These are phyloP conservation scores for Glaciozyma antarctica DNA, from an alignment of 768 basidiomycete species.

Conservation along the genomic window DNA sequence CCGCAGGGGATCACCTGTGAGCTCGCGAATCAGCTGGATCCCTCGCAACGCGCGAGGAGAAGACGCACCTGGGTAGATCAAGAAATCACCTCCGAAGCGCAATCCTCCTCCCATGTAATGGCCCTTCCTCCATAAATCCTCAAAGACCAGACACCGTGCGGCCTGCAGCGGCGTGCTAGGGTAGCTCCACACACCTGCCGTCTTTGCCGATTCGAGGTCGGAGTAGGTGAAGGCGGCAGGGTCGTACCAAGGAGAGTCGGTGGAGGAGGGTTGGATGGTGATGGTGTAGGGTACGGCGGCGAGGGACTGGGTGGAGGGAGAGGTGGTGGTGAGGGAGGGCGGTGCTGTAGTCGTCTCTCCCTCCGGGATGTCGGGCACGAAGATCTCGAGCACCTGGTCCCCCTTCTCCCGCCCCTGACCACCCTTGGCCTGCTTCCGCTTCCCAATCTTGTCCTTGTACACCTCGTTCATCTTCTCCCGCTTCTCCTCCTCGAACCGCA, in stretches of 20 bases:
- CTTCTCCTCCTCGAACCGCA: slow-evolving; percentile 44
- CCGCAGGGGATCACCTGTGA: slow-evolving; percentile 75
- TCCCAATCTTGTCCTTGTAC: slow-evolving; percentile 47
- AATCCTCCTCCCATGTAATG: slow-evolving; percentile 82
- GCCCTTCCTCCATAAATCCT: slow-evolving; percentile 68
- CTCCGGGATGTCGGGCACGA: slow-evolving; percentile 7
- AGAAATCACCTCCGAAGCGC: slow-evolving; percentile 90
- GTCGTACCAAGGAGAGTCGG: slow-evolving; percentile 59
- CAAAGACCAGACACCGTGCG: slow-evolving; percentile 70
- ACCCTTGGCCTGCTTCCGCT: slow-evolving; percentile 30
- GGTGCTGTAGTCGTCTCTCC: slow-evolving; percentile 46
- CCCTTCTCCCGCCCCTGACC: background rate
- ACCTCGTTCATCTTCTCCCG: slow-evolving; percentile 50
- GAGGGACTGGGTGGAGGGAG: background rate
- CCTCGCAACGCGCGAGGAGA: background rate
- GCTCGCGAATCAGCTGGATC: background rate
- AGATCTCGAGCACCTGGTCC: slow-evolving; percentile 33
- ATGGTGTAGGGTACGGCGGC: slow-evolving; percentile 30
- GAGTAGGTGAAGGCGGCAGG: slow-evolving; percentile 42
- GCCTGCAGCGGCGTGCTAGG: slow-evolving; percentile 44
- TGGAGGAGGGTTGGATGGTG: slow-evolving; percentile 57
- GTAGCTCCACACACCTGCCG: slow-evolving; percentile 54
- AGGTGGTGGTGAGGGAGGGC: background rate
- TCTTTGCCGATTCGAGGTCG: slow-evolving; percentile 54
- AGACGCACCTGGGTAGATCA: slow-evolving; percentile 82